Conservation (phyloP, 257 asterid genomes). For the Paraleonurus japonicus region DNA sequence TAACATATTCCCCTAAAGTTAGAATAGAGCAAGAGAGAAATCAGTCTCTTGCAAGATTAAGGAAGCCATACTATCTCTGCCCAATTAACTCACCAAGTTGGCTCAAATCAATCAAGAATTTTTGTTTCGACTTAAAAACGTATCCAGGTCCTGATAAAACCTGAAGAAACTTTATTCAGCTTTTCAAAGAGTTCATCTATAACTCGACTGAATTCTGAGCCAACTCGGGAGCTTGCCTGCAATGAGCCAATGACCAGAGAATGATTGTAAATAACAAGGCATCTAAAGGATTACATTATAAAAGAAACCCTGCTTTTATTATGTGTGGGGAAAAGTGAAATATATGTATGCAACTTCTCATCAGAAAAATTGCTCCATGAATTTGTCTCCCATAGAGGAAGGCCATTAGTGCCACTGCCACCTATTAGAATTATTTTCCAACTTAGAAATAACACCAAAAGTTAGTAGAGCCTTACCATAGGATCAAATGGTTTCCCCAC, state of each 20-base stretch:
- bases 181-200: conserved; percentile 51
- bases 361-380: background rate
- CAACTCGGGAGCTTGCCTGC: conserved; percentile 77
- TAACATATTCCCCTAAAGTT: conserved; percentile 6
- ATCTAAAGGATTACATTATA: conserved; percentile 11
- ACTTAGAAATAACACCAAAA: background rate
- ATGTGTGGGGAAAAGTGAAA: background rate
- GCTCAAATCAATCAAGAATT: conserved; percentile 43
- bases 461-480: conserved; percentile 45
- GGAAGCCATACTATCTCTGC: conserved; percentile 33
- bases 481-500: conserved; percentile 76
- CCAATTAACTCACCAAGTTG: conserved; percentile 68
- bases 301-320: conserved; percentile 1
- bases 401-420: conserved; percentile 1
- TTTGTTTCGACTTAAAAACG: conserved; percentile 48
- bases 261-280: conserved; percentile 30
- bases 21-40: conserved; percentile 14
- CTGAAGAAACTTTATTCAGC: conserved; percentile 57
- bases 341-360: background rate
- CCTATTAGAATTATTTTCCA: conserved; percentile 10
- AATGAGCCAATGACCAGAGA: conserved; percentile 50
- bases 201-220: conserved; percentile 65
- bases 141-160: conserved; percentile 60
- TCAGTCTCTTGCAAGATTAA: conserved; percentile 19
- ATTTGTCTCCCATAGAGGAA: conserved; percentile 5